Conservation (phyloP, 208 protist species). For the Acanthamoeba healyi region DNA sequence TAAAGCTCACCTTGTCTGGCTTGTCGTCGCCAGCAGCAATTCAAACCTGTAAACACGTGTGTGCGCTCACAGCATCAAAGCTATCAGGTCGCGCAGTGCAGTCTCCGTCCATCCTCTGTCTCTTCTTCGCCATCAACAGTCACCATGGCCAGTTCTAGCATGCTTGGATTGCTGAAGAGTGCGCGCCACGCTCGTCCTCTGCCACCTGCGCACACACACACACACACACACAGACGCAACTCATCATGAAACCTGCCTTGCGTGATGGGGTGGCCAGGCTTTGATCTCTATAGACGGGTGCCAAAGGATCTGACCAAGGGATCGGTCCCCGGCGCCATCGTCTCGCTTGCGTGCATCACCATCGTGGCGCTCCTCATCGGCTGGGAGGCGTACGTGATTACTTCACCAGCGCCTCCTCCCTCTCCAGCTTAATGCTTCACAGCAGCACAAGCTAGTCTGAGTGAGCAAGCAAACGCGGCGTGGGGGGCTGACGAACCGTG, state of each 20-base stretch:
- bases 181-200: no score
- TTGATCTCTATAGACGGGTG: slow-evolving; percentile 46
- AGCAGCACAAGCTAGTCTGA: no score
- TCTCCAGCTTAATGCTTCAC: no score
- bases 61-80: neutral
- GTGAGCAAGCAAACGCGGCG: no score
- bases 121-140: neutral
- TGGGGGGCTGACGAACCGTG: no score
- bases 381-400: slow-evolving; percentile 29
- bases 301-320: slow-evolving; percentile 53
- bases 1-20: no score
- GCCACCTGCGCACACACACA: no score
- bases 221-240: no score
- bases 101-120: neutral
- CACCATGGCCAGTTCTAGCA: neutral
- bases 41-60: neutral
- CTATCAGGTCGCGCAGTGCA: neutral
- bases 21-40: no score
- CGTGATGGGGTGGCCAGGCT: neutral
- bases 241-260: no score
- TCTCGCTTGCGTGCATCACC: slow-evolving; percentile 33
- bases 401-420: no score
- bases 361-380: slow-evolving; percentile 8
- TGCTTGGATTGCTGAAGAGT: slow-evolving; percentile 41
- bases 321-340: slow-evolving; percentile 46